Evolutionary conservation across 345 rosid genomes (phyloP), one percentile per base, ranked within the genome.

Genomic region (Citrus unshiu): DNA sequence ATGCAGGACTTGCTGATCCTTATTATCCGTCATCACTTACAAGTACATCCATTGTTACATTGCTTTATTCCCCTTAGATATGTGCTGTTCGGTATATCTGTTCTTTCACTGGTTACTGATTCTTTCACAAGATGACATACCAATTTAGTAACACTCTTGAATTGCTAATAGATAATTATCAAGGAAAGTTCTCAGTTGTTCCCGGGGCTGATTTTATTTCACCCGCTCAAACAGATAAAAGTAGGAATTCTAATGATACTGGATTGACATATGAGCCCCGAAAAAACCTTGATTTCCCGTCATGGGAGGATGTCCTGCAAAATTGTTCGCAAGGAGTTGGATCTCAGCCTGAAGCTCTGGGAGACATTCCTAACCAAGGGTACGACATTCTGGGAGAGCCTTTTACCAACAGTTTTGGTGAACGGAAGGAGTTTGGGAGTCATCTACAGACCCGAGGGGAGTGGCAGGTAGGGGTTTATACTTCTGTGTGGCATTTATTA

Each of bases 261-360:
- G 91, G 75, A 65, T 79, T 77, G 81, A 74, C 88, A 72, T 83
- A 83, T 87, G 89, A 87, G 81, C 49, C 88, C 79, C 88, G 57
- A 43, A 86, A 87, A 62, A 83, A 86, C 77, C 85, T 80, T 83
- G 94, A 87, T 68, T 82, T 88, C 57, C 83, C 88, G 57, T 83
- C 89, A 58, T 92, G 97, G 99, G 93, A 89, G 84, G 90, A 89
- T 75, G 82, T 83, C 72, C 70, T 89, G 61, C 88, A 83, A 79
- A 88, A 83, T 73, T 78, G 81, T 88, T 65, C 81, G 46, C 58
- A 85, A 82, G 90, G 88, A 54, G 80, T 56, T 81, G 92, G 88
- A 84, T 78, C 83, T 66, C 63, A 72, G 39, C 87, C 89, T 72
- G 85, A 84, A 29, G 77, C 72, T 18, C 19, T 73, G 25, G 84